Evolutionary conservation across 148 eudicot genomes (phyloP), one percentile per base, ranked within the genome.

Genomic region (Dianthus caryophyllus): DNA sequence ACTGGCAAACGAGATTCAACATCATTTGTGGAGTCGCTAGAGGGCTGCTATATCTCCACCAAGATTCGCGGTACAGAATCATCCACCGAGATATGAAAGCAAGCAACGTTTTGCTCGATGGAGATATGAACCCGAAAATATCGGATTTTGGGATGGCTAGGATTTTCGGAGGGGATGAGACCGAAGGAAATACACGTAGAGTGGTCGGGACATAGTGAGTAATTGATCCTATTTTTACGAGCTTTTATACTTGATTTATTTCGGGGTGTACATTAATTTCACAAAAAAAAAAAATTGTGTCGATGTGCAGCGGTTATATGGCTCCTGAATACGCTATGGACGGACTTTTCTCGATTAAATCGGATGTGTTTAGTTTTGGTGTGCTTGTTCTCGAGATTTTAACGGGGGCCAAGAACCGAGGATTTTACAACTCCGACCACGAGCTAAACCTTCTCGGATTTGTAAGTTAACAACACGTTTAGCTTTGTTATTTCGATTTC

Each of bases 121-220:
- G 65, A 55, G 83, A 86, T 17, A 81, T 86, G 96, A 78, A 66
- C 60, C 91, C 96, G 0, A 89, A 89, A 68, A 89, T 89, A 50
- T 89, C 96, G 16, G 96, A 89, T 68, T 89, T 89, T 59, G 96
- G 96, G 64, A 89, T 89, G 96, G 91, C 91, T 12, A 86, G 91
- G 70, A 86, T 86, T 58, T 89, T 86, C n/a, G 96, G 96, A 22
- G 82, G 82, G 21, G 96, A 89, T 70, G 81, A 89, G 64, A 84
- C 82, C 0, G 87, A 89, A 82, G 88, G 79, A 30, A 78, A 78
- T 58, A 86, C 96, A 27, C 81, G 57, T 51, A 82, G 81, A 80
- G 82, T 89, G 2, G 91, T 86, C 6, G 96, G 96, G 71, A 88
- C 96, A 61, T 88, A 84, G 96, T 88, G 79, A 78, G 89, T 72